These are phyloP conservation scores for Hypocreales sp. DNA, from an alignment of 2,329 filamentous ascomycete species.

Conservation along the genomic window DNA sequence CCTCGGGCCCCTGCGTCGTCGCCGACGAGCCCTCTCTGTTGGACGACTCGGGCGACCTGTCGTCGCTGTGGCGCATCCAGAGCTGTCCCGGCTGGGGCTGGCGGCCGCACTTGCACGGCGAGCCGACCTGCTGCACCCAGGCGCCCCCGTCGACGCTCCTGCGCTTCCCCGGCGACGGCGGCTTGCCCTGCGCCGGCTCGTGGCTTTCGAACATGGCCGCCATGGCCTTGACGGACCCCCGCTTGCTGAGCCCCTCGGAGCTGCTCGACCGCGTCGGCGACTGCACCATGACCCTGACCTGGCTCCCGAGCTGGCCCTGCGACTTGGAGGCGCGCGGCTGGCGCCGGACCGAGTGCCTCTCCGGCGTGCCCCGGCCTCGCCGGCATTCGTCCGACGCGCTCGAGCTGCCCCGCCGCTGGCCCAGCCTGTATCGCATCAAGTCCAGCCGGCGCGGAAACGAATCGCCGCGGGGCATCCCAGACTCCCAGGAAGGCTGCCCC, in stretches of 20 bases:
- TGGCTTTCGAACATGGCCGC: conserved; percentile 33
- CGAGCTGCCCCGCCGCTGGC: too few species aligned
- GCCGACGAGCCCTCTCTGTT: not conserved
- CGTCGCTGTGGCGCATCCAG: not conserved
- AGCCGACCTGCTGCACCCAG: too few species aligned
- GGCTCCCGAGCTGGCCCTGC: conserved; percentile 3
- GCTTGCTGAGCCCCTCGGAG: conserved; percentile 10
- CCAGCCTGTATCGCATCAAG: too few species aligned
- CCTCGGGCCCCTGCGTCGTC: not conserved
- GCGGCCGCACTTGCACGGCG: not conserved
- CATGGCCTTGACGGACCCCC: conserved; percentile 29
- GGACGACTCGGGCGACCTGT: not conserved
- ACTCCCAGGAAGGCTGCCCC: too few species aligned
- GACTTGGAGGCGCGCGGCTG: conserved; percentile 4
- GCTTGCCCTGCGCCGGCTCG: conserved; percentile 1
- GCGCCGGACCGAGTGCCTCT: too few species aligned
- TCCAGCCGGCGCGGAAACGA: too few species aligned
- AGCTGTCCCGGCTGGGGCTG: not conserved
- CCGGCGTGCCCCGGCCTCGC: too few species aligned
- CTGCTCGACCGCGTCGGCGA: conserved; percentile 5
- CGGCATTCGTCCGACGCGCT: too few species aligned
- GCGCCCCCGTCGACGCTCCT: not conserved
- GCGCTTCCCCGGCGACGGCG: not conserved
- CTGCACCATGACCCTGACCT: conserved; percentile 1
- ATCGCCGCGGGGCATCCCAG: too few species aligned